These are phyloP conservation scores for Cicer judaicum DNA, from an alignment of 306 rosid species.

Conservation along the genomic window DNA sequence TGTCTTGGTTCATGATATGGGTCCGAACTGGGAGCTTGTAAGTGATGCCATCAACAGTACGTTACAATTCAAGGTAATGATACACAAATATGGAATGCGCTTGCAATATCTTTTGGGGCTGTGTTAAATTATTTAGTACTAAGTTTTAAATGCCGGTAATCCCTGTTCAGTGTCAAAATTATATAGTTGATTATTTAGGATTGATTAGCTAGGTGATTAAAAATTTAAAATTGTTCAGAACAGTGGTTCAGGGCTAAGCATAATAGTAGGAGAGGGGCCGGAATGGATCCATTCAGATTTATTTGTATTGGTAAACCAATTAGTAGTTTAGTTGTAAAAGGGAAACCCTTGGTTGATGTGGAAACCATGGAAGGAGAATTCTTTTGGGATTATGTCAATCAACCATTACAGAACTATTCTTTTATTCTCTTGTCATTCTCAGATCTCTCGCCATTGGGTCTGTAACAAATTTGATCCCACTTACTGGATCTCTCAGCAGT, in stretches of 20 bases:
- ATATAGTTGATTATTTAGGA: not conserved
- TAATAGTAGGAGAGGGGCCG: not conserved
- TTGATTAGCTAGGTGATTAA: constrained; percentile 22
- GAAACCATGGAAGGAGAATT: not conserved
- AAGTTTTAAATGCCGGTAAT: not conserved
- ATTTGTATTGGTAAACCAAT: not conserved
- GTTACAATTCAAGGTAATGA: constrained; percentile 82
- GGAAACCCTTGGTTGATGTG: not conserved
- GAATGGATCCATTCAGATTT: not conserved
- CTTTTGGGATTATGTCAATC: not conserved
- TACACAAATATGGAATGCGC: not conserved
- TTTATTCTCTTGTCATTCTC: not conserved
- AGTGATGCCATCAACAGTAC: constrained; percentile 92
- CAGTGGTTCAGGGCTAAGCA: not conserved
- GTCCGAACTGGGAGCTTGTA: constrained; percentile 98
- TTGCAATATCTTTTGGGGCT: not conserved
- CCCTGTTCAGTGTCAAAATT: not conserved
- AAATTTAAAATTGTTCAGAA: not conserved
- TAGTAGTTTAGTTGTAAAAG: not conserved
- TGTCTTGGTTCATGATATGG: constrained; percentile 99
- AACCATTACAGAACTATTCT: not conserved
- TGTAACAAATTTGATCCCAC: not conserved
- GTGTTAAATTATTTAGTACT: constrained; percentile 14
- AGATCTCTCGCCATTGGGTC: not conserved
- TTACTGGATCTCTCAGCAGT: not conserved